Conservation (phyloP, 768 basidiomycete species). For the Collybiopsis luxurians region DNA sequence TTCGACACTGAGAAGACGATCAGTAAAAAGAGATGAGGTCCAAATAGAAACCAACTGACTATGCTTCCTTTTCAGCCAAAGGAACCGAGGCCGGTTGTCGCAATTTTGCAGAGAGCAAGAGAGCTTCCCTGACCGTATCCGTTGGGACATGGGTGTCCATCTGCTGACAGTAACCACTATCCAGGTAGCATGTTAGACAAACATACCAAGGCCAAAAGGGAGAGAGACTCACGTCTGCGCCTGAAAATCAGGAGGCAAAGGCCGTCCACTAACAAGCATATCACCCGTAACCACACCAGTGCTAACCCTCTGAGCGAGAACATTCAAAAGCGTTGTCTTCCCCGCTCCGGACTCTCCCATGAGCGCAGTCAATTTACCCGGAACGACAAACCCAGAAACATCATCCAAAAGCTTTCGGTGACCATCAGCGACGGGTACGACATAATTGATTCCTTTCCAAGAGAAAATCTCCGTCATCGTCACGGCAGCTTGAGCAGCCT, state of each 20-base stretch:
- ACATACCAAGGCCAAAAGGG: not conserved
- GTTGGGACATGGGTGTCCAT: slow-evolving; percentile 77
- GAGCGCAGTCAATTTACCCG: slow-evolving; percentile 75
- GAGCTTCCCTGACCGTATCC: slow-evolving; percentile 76
- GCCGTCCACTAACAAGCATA: slow-evolving; percentile 52
- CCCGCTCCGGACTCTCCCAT: slow-evolving; percentile 63
- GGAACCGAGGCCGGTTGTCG: slow-evolving; percentile 71
- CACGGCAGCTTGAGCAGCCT: slow-evolving; percentile 37
- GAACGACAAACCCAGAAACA: slow-evolving; percentile 77
- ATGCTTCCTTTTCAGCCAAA: slow-evolving; percentile 70
- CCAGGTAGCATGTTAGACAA: not conserved
- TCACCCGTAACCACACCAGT: slow-evolving; percentile 50
- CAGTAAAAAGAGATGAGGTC: not conserved
- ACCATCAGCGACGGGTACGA: slow-evolving; percentile 51
- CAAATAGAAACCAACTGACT: slow-evolving; percentile 43
- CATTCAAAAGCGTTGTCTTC: slow-evolving; percentile 62
- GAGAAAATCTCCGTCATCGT: slow-evolving; percentile 67
- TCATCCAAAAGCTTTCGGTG: slow-evolving; percentile 58
- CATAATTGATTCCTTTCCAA: slow-evolving; percentile 72
- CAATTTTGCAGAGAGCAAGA: slow-evolving; percentile 75
- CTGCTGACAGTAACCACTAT: slow-evolving; percentile 83
- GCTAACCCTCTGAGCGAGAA: slow-evolving; percentile 46
- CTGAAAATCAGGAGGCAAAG: slow-evolving; percentile 54
- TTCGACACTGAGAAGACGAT: slow-evolving; percentile 37
- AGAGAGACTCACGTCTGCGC: slow-evolving; percentile 47